Percentiles rank a stretch among this genome's conserved stretches.
These are phyloP conservation scores for Pneumocystis wakefieldiae DNA, from an alignment of 1,139 yeast genomes.

Conservation along the genomic window DNA sequence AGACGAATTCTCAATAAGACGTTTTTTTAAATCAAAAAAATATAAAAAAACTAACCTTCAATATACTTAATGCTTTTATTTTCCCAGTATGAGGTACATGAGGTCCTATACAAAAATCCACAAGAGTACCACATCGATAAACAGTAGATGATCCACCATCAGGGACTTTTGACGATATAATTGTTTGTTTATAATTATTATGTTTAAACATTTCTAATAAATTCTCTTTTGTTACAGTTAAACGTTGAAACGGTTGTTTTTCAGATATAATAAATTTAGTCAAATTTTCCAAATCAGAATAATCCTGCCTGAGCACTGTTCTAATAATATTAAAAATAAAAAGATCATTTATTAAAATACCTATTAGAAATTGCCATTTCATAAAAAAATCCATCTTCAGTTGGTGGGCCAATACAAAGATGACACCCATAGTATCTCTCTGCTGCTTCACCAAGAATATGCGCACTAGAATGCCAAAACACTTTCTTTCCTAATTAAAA, in stretches of 20 bases:
- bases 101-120: slow-evolving; percentile 96
- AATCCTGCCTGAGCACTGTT: slow-evolving; percentile 70
- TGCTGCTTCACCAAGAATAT: slow-evolving; percentile 94
- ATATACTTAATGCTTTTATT: slow-evolving; percentile 82
- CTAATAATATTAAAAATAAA: slow-evolving; percentile 18
- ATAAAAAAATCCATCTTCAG: slow-evolving; percentile 94
- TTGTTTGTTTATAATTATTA: slow-evolving; percentile 87
- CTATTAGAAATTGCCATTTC: slow-evolving; percentile 72
- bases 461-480: slow-evolving; percentile 99
- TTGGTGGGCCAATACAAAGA: slow-evolving; percentile 89
- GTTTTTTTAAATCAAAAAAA: neutral
- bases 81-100: slow-evolving; percentile 97
- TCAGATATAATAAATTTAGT: slow-evolving; percentile 88
- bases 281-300: slow-evolving; percentile 67
- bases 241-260: slow-evolving; percentile 89
- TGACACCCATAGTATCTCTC: slow-evolving; percentile 94
- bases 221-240: slow-evolving; percentile 83
- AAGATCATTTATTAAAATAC: neutral
- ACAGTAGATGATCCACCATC: slow-evolving; percentile 95
- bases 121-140: slow-evolving; percentile 94
- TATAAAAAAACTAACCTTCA: slow-evolving; percentile 31
- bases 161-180: slow-evolving; percentile 78
- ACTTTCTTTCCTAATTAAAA: slow-evolving; percentile 40
- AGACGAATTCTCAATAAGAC: slow-evolving; percentile 47
- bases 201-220: slow-evolving; percentile 84